Evolutionary conservation across 2,329 filamentous ascomycete species (phyloP).

Genomic region (Fusarium protoensiforme): DNA sequence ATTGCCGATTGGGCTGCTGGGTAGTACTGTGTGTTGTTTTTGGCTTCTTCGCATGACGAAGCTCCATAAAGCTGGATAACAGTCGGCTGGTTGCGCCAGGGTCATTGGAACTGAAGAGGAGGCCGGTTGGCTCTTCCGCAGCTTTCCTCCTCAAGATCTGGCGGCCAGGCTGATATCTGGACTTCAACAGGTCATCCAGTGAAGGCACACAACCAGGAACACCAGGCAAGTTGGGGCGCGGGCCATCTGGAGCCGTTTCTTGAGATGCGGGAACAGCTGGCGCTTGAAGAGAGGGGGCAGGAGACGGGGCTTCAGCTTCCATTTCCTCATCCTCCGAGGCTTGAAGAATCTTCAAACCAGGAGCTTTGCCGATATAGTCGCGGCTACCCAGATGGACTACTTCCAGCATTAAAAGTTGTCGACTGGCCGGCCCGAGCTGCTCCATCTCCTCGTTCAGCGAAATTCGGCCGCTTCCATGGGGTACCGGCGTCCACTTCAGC

Average conservation of each 20-base stretch:
- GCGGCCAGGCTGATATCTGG: neutral
- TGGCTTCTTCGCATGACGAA: constrained; percentile 44
- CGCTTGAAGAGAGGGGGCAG: neutral
- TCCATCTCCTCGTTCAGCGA: constrained; percentile 24
- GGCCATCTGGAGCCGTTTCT: neutral
- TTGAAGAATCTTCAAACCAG: constrained; percentile 19
- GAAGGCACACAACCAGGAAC: neutral
- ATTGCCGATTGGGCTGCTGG: neutral
- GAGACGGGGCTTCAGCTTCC: constrained; percentile 16
- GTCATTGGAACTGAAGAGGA: constrained; percentile 31
- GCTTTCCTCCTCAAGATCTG: constrained; percentile 1
- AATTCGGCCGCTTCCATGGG: constrained; percentile 2
- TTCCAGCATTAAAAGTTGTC: constrained; percentile 25
- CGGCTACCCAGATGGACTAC: constrained; percentile 23
- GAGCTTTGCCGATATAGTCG: constrained; percentile 14
- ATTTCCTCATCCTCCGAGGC: constrained; percentile 36
- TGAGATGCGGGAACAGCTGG: neutral
- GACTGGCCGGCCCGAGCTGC: constrained; percentile 1
- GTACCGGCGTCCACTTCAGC: constrained; percentile 42
- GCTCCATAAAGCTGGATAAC: constrained; percentile 46
- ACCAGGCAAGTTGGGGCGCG: neutral
- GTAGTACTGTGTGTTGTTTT: constrained; percentile 6
- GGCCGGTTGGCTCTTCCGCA: neutral
- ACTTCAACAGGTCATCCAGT: constrained; percentile 6
- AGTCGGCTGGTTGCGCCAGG: constrained; percentile 42